A percentile compares a stretch with the other conserved stretches of the same genome.
Evolutionary conservation across 2,329 filamentous ascomycete species (phyloP).

Genomic region (Pseudopyrenochaeta lycopersici): DNA sequence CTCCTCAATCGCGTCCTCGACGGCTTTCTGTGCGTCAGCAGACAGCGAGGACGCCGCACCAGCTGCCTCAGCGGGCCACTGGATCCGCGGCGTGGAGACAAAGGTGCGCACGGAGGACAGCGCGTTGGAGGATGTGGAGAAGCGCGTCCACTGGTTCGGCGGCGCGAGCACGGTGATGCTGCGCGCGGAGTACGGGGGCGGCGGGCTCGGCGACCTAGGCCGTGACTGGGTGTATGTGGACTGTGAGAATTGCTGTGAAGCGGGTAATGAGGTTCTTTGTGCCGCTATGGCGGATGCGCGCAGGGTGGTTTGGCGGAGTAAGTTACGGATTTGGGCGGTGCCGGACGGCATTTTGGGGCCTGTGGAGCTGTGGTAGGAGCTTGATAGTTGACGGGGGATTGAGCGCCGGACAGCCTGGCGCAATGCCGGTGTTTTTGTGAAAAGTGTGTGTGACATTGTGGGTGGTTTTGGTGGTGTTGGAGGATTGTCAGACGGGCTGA

Average conservation of each 20-base stretch:
- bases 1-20: constrained; percentile 44
- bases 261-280: constrained; percentile 30
- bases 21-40: constrained; percentile 28
- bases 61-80: constrained; percentile 12
- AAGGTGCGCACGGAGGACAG: constrained; percentile 45
- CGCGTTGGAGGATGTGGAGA: constrained; percentile 37
- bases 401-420: constrained; percentile 16
- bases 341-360: constrained; percentile 34
- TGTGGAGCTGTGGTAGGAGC: constrained; percentile 23
- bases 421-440: constrained; percentile 18
- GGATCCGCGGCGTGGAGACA: constrained; percentile 15
- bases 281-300: constrained; percentile 33
- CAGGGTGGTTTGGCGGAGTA: constrained; percentile 40
- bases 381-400: constrained; percentile 10
- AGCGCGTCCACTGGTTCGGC: constrained; percentile 44
- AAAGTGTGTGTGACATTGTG: constrained; percentile 25
- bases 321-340: constrained; percentile 33
- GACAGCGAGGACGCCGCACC: constrained; percentile 15
- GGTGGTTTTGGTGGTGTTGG: constrained; percentile 7
- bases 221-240: constrained; percentile 17
- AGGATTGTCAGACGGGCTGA: constrained; percentile 1
- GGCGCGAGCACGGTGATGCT: constrained; percentile 35
- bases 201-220: constrained; percentile 33
- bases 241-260: constrained; percentile 28
- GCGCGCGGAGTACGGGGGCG: constrained; percentile 35